Conservation (phyloP, 139 green algal genomes). For the Mesotaenium endlicherianum region DNA sequence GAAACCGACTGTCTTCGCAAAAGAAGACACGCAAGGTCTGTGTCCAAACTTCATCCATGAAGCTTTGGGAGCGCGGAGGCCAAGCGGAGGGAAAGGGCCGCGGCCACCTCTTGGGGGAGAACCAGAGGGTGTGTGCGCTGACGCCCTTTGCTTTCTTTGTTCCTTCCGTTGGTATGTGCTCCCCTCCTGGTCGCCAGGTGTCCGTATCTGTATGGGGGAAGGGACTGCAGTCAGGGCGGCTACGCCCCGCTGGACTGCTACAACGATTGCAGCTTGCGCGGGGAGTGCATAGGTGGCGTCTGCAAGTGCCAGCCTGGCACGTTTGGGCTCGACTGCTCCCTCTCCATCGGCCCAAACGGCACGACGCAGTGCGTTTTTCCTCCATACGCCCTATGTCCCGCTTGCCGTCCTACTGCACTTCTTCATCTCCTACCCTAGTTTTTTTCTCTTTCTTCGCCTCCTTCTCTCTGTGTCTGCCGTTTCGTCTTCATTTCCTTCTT, state of each 20-base stretch:
- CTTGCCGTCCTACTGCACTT: not conserved
- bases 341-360: constrained; percentile 7
- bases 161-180: not conserved
- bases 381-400: not conserved
- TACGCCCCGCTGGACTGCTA: constrained; percentile 13
- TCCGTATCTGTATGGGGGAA: not conserved
- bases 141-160: not conserved
- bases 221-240: not conserved
- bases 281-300: constrained; percentile 20
- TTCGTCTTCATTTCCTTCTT: too few species aligned
- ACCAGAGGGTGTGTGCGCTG: not conserved
- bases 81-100: not conserved
- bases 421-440: too few species aligned
- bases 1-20: not conserved
- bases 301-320: constrained; percentile 30
- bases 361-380: not conserved
- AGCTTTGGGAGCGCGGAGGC: not conserved
- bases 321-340: constrained; percentile 44
- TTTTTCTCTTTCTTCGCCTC: too few species aligned
- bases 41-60: not conserved
- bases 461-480: too few species aligned
- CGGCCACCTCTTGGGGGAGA: not conserved
- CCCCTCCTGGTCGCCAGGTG: not conserved
- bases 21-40: not conserved
- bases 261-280: constrained; percentile 25